Evolutionary conservation across 768 basidiomycete genomes (phyloP), one percentile per base, ranked within the genome.

Genomic region (Agrocybe chaxingu): DNA sequence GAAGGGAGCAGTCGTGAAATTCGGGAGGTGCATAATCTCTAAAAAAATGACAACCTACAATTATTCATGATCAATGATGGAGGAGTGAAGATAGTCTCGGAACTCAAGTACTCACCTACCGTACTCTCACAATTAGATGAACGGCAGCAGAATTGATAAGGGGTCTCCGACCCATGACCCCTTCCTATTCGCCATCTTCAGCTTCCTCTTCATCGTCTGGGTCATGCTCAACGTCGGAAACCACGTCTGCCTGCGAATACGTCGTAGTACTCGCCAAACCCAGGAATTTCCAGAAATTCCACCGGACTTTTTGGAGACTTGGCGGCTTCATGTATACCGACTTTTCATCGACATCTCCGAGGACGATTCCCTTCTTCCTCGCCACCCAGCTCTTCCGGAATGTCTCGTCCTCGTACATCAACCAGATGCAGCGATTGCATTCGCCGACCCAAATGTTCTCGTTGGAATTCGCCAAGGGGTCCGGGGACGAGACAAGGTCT

Each of bases 381-480:
- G 65, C 62, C 7, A 64, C 60, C 65, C 66, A 71, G 12, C 35
- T 35, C 13, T 57, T 58, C 8, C 61, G 61, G 50, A 73, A 73
- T 3, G 38, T 42, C 2, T 54, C 51, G 45, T 71, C 68, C 8
- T 61, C 65, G 52, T 70, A 70, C 63, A 71, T 62, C 19, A 70
- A 52, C n/a, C 52, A 53, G 52, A 71, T 70, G 42, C 70, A 73
- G 8, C 60, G 59, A 42, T 69, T 65, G 43, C 71, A 71, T 56
- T 71, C 71, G 10, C 71, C 71, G 1, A 64, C 54, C 71, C 70
- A 73, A n/a, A 65, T 53, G 51, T 48, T 62, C 53, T 36, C 50
- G 47, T 54, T 51, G 12, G 19, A 12, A 1, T 56, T 36, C 11
- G 42, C 54, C 16, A 64, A 48, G 16, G 55, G 42, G n/a, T 49